Base-by-base conservation (phyloP, 2,329 filamentous ascomycete species). In the Xylaria arbuscula region DNA sequence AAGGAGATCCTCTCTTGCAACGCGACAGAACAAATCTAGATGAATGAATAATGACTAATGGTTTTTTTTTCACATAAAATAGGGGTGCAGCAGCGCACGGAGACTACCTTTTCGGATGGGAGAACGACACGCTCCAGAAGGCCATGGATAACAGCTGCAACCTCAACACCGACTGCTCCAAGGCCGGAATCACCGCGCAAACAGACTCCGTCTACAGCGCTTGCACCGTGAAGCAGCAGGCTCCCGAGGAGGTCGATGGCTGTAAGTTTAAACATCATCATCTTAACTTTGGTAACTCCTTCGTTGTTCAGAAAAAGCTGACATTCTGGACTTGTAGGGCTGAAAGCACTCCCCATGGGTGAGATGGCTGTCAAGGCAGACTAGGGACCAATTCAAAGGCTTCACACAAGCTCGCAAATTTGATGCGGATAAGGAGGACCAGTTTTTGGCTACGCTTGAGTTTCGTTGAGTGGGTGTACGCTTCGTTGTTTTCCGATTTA, bases 31-130 rank as follows among this genome's bases (percentile, higher is more conserved):
- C 2, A n/a, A 15, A 51, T 42, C 4, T 1, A 45, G 40, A 5
- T 0, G 10, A 32, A 38, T 5, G 1, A 17, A 38, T 7, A 1
- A 6, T 55, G n/a, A 38, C 56, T 65, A 48, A 65, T 28, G 2
- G 1, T 19, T 7, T 32, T 1, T 1, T 0, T 45, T 32, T 8
- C 7, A 0, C 7, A 51, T 32, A 51, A 19, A 45, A 8, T n/a
- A 68, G 81, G 45, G 84, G 84, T 36, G 79, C 82, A 28, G 83
- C 83, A 4, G 84, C 83, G 22, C 83, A 86, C 75, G 84, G 83
- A 28, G 84, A 86, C 76, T 86, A 86, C 74, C 76, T 86, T 69
- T 86, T 86, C 74, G 84, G 84, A 66, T 85, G 84, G 84, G 82
- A 85, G 74, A 82, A 79, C 68, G 78, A 85, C 74, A 77, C 81